Base-by-base conservation (phyloP, 148 eudicot genomes). In the Selenicereus undatus region DNA sequence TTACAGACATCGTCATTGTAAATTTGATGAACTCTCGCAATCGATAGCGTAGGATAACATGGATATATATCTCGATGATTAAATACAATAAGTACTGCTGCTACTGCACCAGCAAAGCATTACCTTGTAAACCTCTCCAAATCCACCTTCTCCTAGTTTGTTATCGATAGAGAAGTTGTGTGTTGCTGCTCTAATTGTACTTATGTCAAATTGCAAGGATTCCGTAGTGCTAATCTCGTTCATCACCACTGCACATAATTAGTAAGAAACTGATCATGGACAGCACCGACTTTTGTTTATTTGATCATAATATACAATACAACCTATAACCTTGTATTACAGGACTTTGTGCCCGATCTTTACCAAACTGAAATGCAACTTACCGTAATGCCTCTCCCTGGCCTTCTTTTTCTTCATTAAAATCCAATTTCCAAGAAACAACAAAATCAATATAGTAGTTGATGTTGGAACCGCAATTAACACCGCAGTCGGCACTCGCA, bases 41-140 rank as follows among this genome's bases (percentile, higher is more conserved):
- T 32, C 2, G 32, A 32, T 32, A 32, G 2, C 32, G 2, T 32
- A 32, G 32, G 32, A 32, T 32, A 32, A 32, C 32, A 32, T 32
- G 32, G 32, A 32, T 32, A 32, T 32, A 32, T 32, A 0, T 32
- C 32, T 32, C 32, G 32, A 32, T 2, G 32, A 32, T 32, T 32
- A 32, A 32, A 32, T 32, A 32, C 32, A 45, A 45, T n/a, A n/a
- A n/a, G n/a, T n/a, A n/a, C n/a, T n/a, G n/a, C n/a, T n/a, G n/a
- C n/a, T 45, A 45, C 50, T 10, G 11, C 50, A 10, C 0, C 11
- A 4, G 11, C 50, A 45, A 45, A 45, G 11, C 20, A 27, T 70
- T 82, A 82, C 84, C 80, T 77, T 77, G 80, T 82, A 82, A 24
- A 82, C 76, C n/a, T 58, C 69, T 1, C 84, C 84, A 72, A 82